Base-by-base conservation (phyloP, 2,329 filamentous ascomycete genomes). In the Stemphylium lycopersici region DNA sequence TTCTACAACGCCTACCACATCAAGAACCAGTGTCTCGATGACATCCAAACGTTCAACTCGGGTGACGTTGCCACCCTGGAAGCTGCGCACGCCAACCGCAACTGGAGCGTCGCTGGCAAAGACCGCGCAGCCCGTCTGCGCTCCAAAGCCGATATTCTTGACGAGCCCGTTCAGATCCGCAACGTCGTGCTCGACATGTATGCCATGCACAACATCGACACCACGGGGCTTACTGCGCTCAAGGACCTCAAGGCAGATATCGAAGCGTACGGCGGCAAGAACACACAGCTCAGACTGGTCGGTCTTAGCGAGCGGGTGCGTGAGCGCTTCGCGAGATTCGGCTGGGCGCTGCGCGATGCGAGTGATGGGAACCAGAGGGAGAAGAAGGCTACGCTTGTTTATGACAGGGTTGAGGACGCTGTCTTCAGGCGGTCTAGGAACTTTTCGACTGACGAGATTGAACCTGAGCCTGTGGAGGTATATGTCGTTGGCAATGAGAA, bases 1-100 rank as follows among this genome's bases (percentile, higher is more conserved):
- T 88, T 87, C 74, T 82, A 80, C 56, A 87, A 88, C 63, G 84
- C 84, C 2, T 83, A 84, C 51, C 74, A 79, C 36, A 71, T 81
- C 55, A 84, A 83, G 42, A 76, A 70, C 2, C 70, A 75, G 6
- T 78, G 83, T 15, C 70, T 85, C 13, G 82, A 86, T 56, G 72
- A 75, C 1, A 67, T 85, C 33, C 79, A 83, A 56, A 81, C 78
- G 0, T 75, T 77, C 55, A 78, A 80, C 56, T 71, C 77, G 0
- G 74, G 76, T 0, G 64, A 73, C 3, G 76, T 78, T 54, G 72
- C 75, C 41, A 70, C 74, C 5, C 67, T 72, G 0, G 68, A 73
- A 26, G 71, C 71, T 15, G 62, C 65, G 1, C 72, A 74, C 37
- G 67, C 67, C 0, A 77, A 80, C 22, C 76, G 82, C 3, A 83